Percentiles rank a stretch among this genome's conserved stretches.
Conservation (phyloP, 2,329 filamentous ascomycete species). For the Cytospora piceicola region DNA sequence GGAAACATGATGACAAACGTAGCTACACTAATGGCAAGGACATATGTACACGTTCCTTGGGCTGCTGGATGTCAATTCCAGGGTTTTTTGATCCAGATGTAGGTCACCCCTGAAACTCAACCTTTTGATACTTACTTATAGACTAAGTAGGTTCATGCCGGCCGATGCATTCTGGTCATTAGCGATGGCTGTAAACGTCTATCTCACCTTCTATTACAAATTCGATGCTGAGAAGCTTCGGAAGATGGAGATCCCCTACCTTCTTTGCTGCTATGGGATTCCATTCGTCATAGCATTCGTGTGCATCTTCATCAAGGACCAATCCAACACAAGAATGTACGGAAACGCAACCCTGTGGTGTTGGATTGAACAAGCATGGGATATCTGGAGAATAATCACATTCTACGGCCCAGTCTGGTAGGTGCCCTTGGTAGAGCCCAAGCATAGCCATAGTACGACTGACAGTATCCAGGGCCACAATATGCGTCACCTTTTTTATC, state of each 20-base stretch:
- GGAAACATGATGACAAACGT: slow-evolving; percentile 80
- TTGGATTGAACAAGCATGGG: slow-evolving; percentile 71
- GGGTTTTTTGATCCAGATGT: slow-evolving; percentile 83
- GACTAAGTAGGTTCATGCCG: slow-evolving; percentile 69
- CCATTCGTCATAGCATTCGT: slow-evolving; percentile 70
- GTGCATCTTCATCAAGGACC: slow-evolving; percentile 65
- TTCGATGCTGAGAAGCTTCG: slow-evolving; percentile 68
- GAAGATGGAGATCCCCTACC: slow-evolving; percentile 71
- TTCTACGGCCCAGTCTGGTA: slow-evolving; percentile 78
- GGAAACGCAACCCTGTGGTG: slow-evolving; percentile 81
- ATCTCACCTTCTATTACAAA: slow-evolving; percentile 77
- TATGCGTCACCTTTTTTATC: slow-evolving; percentile 64
- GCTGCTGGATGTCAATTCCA: slow-evolving; percentile 71
- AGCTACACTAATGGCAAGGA: slow-evolving; percentile 72
- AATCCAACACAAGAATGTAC: slow-evolving; percentile 64
- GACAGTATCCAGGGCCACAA: slow-evolving; percentile 55
- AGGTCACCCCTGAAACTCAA: slow-evolving; percentile 39
- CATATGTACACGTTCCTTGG: slow-evolving; percentile 54
- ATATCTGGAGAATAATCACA: slow-evolving; percentile 71
- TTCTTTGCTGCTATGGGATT: slow-evolving; percentile 71
- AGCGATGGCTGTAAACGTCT: slow-evolving; percentile 83
- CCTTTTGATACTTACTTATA: neutral
- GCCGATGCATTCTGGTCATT: slow-evolving; percentile 78
- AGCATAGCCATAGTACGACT: neutral
- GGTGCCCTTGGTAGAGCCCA: slow-evolving; percentile 14